These are phyloP conservation scores for Polygonum aviculare DNA, from an alignment of 148 eudicot species.

Conservation along the genomic window DNA sequence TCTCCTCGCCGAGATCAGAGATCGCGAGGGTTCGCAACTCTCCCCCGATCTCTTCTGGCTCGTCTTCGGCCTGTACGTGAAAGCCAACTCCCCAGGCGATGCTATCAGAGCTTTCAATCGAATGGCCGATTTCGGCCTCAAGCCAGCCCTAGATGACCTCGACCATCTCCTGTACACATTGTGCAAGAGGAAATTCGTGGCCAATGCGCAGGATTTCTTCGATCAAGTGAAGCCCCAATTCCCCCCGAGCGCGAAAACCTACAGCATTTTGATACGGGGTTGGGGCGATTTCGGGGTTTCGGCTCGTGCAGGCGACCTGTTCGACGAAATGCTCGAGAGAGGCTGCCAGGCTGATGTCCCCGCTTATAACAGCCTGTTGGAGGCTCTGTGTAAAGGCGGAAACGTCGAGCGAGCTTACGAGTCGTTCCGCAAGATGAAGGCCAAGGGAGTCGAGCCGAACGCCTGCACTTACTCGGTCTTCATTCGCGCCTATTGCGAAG, in stretches of 20 bases:
- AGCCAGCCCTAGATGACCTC: slow-evolving; percentile 38
- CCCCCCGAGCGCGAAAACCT: slow-evolving; percentile 39
- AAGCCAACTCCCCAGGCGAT: slow-evolving; percentile 63
- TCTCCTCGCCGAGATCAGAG: slow-evolving; percentile 46
- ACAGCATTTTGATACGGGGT: slow-evolving; percentile 59
- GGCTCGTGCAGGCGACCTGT: slow-evolving; percentile 35
- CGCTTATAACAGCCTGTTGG: slow-evolving; percentile 66
- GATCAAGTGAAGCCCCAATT: slow-evolving; percentile 39
- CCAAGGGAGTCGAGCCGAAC: slow-evolving; percentile 51
- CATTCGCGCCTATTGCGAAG: slow-evolving; percentile 56
- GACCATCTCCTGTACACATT: slow-evolving; percentile 53
- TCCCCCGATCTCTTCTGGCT: slow-evolving; percentile 46
- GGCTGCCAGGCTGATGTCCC: slow-evolving; percentile 56
- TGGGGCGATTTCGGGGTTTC: slow-evolving; percentile 58
- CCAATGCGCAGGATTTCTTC: slow-evolving; percentile 54
- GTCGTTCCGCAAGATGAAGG: slow-evolving; percentile 44
- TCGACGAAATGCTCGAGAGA: slow-evolving; percentile 69
- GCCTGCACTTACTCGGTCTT: slow-evolving; percentile 69
- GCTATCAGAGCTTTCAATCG: slow-evolving; percentile 55
- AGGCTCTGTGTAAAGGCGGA: slow-evolving; percentile 59
- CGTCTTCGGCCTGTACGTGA: slow-evolving; percentile 53
- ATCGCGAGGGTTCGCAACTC: slow-evolving; percentile 26
- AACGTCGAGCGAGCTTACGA: slow-evolving; percentile 51
- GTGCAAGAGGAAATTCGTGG: slow-evolving; percentile 55
- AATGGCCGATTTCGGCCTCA: slow-evolving; percentile 62